These are phyloP conservation scores for Kwoniella europaea DNA, from an alignment of 768 basidiomycete species.

Conservation along the genomic window DNA sequence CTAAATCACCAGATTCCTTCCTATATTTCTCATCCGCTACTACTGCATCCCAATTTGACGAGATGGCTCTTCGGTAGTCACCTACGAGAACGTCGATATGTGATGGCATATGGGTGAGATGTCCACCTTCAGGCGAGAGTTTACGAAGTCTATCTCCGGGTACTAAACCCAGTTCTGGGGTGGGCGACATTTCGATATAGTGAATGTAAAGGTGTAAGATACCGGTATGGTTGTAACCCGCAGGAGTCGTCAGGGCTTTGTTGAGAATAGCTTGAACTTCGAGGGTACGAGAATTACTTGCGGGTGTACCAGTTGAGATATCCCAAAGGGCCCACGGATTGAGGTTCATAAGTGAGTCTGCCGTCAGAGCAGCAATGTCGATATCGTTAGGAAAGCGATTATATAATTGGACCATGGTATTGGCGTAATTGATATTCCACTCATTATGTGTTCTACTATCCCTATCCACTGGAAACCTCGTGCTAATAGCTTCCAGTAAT, in stretches of 20 bases:
- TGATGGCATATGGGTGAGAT: conserved; percentile 52
- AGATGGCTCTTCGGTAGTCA: conserved; percentile 49
- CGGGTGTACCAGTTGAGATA: conserved; percentile 40
- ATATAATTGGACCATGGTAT: conserved; percentile 43
- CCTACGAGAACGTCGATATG: conserved; percentile 52
- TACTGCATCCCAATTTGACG: conserved; percentile 36
- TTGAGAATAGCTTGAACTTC: conserved; percentile 40
- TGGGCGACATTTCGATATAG: conserved; percentile 45
- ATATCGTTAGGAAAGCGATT: conserved; percentile 31
- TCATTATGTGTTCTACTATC: conserved; percentile 27
- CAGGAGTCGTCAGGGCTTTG: conserved; percentile 17
- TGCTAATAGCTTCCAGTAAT: conserved; percentile 29
- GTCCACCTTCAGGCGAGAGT: conserved; percentile 47
- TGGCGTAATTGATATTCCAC: conserved; percentile 33
- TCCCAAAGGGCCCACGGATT: conserved; percentile 52
- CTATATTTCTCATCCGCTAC: conserved; percentile 41
- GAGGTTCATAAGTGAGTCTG: conserved; percentile 46
- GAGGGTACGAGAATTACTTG: conserved; percentile 16
- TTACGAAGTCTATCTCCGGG: conserved; percentile 33
- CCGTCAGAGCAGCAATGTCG: conserved; percentile 46
- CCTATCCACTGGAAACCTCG: conserved; percentile 28
- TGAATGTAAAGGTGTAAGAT: conserved; percentile 51
- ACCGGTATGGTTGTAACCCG: conserved; percentile 34
- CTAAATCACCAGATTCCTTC: conserved; percentile 10
- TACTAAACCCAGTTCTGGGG: conserved; percentile 42